These are phyloP conservation scores for Escallonia rubra DNA, from an alignment of 129 eudicot genomes.

Conservation along the genomic window DNA sequence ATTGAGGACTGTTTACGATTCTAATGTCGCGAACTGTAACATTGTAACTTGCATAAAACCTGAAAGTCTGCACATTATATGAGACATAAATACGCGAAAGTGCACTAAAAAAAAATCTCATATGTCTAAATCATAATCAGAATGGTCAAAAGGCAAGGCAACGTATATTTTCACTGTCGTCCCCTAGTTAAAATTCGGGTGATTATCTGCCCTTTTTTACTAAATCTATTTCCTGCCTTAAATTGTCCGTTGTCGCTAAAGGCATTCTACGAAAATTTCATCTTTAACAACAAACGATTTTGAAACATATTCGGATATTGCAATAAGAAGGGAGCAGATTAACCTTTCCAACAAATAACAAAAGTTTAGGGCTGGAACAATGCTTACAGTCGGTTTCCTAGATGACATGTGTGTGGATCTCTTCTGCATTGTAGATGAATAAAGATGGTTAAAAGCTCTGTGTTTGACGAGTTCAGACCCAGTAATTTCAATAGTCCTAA, in stretches of 20 bases:
- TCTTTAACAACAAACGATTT: no score
- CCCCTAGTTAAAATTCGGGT: no score
- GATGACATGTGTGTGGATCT: conserved; percentile 31
- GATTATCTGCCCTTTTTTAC: no score
- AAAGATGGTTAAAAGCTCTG: neutral
- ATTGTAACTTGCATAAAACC: conserved; percentile 68
- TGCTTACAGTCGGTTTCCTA: conserved; percentile 72
- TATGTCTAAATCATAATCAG: neutral
- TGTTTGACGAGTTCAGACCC: neutral
- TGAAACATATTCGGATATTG: neutral
- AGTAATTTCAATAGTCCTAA: neutral
- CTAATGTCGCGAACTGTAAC: conserved; percentile 55
- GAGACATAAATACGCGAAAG: neutral
- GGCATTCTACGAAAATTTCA: no score
- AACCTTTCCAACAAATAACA: no score
- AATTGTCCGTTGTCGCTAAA: no score
- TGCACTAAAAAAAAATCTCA: neutral
- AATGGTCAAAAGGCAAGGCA: no score
- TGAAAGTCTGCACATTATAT: conserved; percentile 45
- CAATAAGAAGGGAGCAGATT: neutral
- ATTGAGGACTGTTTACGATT: conserved; percentile 61
- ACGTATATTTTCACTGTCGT: no score
- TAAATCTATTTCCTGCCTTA: no score
- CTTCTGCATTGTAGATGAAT: conserved; percentile 16
- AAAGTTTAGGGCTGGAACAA: neutral